Base-by-base conservation (phyloP, 78 protist genomes). In the Chrysochromulina parva region DNA sequence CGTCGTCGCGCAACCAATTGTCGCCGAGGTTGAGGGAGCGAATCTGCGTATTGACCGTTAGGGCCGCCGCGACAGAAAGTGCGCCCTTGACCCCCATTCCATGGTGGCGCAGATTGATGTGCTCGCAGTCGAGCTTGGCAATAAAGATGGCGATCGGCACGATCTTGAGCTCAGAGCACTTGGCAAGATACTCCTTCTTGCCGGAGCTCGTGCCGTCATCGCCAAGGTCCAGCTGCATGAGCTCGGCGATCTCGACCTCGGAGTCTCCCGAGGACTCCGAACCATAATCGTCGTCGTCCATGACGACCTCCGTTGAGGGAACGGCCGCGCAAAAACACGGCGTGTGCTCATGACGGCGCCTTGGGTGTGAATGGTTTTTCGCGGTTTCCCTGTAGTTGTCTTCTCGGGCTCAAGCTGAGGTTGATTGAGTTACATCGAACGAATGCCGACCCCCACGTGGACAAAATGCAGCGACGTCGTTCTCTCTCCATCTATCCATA, bases 1-100 rank as follows among this genome's bases (percentile, higher is more conserved):
- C 96, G 38, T 76, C 92, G 76, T 94, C 94, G 26, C 95, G 94
- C 7, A 94, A 80, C 55, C 38, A 81, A 55, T 94, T 91, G 52
- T 93, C 95, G 48, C 88, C 80, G 48, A 94, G 92, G 67, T 91
- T 91, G 53, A 94, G 89, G 52, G 54, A 69, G 11, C 91, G 58
- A 16, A 94, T 67, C 11, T 95, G 66, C 48, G n/a, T 10, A 57
- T 90, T 85, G 5, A 48, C 60, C 20, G 38, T 28, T 2, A 94
- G 57, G 5, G 93, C 93, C 4, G 76, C 60, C 1, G 95, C 94
- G 69, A 94, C 3, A 10, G 58, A 1, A 1, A 16, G 2, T 2
- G 84, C 84, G 28, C 84, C 84, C 24, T 50, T 48, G 28, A 74
- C 84, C n/a, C 84, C 84, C 58, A 74, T 38, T 9, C 78, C 78